phyloP scores from a whole-genome alignment of 2,329 filamentous ascomycete species.

The Xylaria sp. region DNA sequence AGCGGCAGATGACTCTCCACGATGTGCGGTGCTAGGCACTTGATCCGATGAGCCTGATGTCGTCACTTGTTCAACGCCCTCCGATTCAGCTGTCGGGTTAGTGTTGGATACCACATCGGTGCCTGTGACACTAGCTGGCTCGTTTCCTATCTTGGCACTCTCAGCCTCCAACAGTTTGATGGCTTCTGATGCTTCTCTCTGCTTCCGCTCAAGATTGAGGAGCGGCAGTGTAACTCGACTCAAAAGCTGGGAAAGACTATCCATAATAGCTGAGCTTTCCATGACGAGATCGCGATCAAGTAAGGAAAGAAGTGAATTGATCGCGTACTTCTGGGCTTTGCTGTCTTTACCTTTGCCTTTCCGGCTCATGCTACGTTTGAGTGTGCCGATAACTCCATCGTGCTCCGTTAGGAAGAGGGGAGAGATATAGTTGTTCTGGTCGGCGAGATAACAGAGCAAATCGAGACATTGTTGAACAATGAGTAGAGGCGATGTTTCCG shows the following conservation, averaged over 20 bases:
- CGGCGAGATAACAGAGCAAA: slow-evolving; percentile 75
- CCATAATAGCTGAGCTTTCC: slow-evolving; percentile 96
- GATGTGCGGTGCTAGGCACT: slow-evolving; percentile 14
- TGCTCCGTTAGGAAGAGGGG: slow-evolving; percentile 94
- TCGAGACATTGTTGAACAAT: slow-evolving; percentile 94
- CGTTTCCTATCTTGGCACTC: slow-evolving; percentile 23
- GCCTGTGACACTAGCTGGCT: slow-evolving; percentile 12
- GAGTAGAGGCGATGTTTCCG: slow-evolving; percentile 87
- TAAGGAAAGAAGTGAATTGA: slow-evolving; percentile 83
- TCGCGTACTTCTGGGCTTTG: slow-evolving; percentile 78
- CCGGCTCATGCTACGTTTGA: slow-evolving; percentile 70
- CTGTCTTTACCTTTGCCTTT: slow-evolving; percentile 87
- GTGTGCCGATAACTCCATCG: slow-evolving; percentile 64
- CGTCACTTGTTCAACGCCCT: slow-evolving; percentile 1
- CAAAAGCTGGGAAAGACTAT: slow-evolving; percentile 78
- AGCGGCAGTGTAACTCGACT: slow-evolving; percentile 85
- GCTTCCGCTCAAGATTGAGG: slow-evolving; percentile 68
- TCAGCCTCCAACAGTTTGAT: slow-evolving; percentile 35
- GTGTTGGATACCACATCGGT: slow-evolving; percentile 1
- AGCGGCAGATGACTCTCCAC: slow-evolving; percentile 22
- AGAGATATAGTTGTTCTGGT: slow-evolving; percentile 79
- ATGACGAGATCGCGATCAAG: slow-evolving; percentile 93
- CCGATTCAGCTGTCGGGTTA: slow-evolving; percentile 13
- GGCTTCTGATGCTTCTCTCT: slow-evolving; percentile 39
- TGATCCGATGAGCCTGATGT: slow-evolving; percentile 23